These are phyloP conservation scores for Microthlaspi erraticum DNA, from an alignment of 345 rosid genomes.

Conservation along the genomic window DNA sequence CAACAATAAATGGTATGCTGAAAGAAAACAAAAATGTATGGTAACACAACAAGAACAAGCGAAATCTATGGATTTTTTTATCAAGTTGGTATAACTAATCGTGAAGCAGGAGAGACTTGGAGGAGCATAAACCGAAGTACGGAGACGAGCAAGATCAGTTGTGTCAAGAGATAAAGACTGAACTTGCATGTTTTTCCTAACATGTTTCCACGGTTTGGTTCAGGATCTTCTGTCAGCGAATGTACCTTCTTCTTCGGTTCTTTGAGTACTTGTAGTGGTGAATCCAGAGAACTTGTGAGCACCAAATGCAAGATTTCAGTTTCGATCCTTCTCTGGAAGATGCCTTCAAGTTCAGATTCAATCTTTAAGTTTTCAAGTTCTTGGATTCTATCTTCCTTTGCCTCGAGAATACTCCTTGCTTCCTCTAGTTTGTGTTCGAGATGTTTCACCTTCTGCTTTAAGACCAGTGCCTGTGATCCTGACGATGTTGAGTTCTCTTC, in stretches of 20 bases:
- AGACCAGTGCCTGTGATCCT: conserved; percentile 50
- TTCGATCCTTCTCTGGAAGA: conserved; percentile 72
- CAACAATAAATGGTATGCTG: conserved; percentile 18
- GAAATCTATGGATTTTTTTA: background rate
- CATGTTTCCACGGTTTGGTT: conserved; percentile 44
- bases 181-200: conserved; percentile 53
- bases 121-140: conserved; percentile 53
- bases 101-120: conserved; percentile 51
- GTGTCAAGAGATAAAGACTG: conserved; percentile 54
- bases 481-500: conserved; percentile 43
- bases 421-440: conserved; percentile 58
- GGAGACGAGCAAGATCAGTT: conserved; percentile 60
- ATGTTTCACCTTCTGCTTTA: conserved; percentile 55
- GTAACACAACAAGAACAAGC: conserved; percentile 25
- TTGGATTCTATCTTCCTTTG: conserved; percentile 59
- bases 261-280: conserved; percentile 46
- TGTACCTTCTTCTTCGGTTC: conserved; percentile 46
- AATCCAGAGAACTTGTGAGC: conserved; percentile 47
- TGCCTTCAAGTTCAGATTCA: conserved; percentile 64
- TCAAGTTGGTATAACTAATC: conserved; percentile 64
- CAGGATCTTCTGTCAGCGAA: conserved; percentile 53
- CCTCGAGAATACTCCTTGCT: conserved; percentile 49
- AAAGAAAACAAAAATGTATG: conserved; percentile 23
- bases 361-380: conserved; percentile 65
- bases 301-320: conserved; percentile 72